These are phyloP conservation scores for Neoscytalidium dimidiatum DNA, from an alignment of 2,329 filamentous ascomycete species.

Conservation along the genomic window DNA sequence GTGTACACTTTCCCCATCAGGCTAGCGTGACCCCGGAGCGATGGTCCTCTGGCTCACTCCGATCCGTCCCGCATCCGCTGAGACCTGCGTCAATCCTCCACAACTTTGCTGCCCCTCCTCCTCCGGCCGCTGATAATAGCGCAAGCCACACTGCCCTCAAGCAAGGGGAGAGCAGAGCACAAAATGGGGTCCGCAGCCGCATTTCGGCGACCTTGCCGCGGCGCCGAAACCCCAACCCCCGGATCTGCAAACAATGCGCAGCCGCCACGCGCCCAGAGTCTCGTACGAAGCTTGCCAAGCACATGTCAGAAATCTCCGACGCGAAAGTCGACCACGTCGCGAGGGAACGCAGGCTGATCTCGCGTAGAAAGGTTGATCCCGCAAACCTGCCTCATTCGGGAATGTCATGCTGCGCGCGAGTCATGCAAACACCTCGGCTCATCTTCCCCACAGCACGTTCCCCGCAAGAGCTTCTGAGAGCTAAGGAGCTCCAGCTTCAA, in stretches of 20 bases:
- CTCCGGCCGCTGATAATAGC: background rate
- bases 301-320: background rate
- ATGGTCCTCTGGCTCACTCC: background rate
- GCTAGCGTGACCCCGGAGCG: background rate
- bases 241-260: background rate
- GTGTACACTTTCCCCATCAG: background rate
- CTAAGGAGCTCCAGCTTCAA: background rate
- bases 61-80: background rate
- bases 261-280: background rate
- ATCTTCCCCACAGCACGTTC: background rate
- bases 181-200: background rate
- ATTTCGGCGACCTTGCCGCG: background rate
- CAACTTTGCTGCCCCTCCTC: background rate
- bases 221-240: background rate
- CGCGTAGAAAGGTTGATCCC: background rate
- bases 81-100: background rate
- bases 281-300: background rate
- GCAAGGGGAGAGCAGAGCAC: background rate
- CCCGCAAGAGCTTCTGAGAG: background rate
- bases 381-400: background rate
- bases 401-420: background rate
- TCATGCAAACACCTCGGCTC: constrained; percentile 6
- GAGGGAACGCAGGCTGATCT: background rate
- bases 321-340: background rate
- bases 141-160: background rate